Conservation (phyloP, 2,329 filamentous ascomycete species). For the Akanthomyces dipterigenus region DNA sequence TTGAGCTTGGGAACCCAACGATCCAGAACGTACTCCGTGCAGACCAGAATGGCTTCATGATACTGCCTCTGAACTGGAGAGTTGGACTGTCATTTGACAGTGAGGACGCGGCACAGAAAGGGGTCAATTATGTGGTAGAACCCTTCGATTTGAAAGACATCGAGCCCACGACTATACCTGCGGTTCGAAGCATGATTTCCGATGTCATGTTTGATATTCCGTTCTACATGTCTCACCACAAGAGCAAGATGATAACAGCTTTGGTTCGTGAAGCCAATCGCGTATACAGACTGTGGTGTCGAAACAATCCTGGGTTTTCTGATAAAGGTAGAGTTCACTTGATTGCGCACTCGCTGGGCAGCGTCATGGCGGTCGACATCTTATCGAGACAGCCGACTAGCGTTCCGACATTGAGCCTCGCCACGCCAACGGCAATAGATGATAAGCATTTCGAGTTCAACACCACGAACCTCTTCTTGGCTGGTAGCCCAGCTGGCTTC, state of each 20-base stretch:
- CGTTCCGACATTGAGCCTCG: constrained; percentile 46
- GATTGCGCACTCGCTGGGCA: constrained; percentile 88
- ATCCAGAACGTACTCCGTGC: constrained; percentile 71
- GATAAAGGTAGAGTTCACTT: constrained; percentile 80
- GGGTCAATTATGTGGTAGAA: constrained; percentile 48
- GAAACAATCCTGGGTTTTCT: constrained; percentile 82
- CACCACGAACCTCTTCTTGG: constrained; percentile 81
- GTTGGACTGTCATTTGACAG: constrained; percentile 84
- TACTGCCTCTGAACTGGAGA: constrained; percentile 90
- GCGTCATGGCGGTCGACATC: constrained; percentile 89
- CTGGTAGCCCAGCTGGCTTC: constrained; percentile 85
- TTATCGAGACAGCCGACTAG: constrained; percentile 80
- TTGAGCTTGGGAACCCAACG: constrained; percentile 67
- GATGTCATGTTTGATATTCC: constrained; percentile 99
- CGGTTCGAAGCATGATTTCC: constrained; percentile 87
- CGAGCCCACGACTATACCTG: constrained; percentile 82
- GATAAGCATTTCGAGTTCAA: constrained; percentile 79
- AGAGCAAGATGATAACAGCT: constrained; percentile 87
- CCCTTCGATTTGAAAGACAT: constrained; percentile 74
- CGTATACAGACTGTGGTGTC: constrained; percentile 92
- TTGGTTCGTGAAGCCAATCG: constrained; percentile 87
- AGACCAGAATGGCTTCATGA: constrained; percentile 85
- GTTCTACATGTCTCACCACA: constrained; percentile 95
- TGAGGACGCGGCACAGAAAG: constrained; percentile 53
- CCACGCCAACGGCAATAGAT: constrained; percentile 29